Evolutionary conservation across 140 eudicot species (phyloP).

Genomic region (Ambrosia hybrid): DNA sequence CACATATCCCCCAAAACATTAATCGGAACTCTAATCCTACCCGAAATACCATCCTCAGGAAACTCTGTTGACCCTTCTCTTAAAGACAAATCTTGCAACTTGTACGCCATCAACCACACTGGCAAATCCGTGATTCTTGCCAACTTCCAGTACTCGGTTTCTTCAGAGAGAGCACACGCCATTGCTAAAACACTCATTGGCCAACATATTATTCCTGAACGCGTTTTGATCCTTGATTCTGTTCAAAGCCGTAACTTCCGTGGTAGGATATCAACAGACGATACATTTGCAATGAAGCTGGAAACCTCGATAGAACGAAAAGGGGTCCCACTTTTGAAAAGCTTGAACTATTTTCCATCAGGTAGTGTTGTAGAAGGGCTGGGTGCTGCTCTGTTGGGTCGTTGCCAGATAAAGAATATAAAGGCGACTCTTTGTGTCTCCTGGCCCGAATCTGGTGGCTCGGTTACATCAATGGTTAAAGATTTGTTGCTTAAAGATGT

Average conservation of each 20-base stretch:
- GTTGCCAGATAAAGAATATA: conserved; percentile 70
- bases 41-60: conserved; percentile 81
- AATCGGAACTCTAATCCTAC: conserved; percentile 80
- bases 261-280: conserved; percentile 81
- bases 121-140: conserved; percentile 53
- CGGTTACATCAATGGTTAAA: conserved; percentile 50
- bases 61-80: conserved; percentile 63
- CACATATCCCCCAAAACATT: conserved; percentile 64
- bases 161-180: conserved; percentile 70
- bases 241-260: conserved; percentile 77
- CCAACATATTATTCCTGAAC: conserved; percentile 59
- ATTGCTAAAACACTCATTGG: conserved; percentile 71
- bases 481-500: conserved; percentile 57
- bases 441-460: conserved; percentile 80
- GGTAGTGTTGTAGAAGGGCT: conserved; percentile 92
- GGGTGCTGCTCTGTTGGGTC: conserved; percentile 83
- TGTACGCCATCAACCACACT: conserved; percentile 54
- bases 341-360: conserved; percentile 66
- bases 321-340: conserved; percentile 46
- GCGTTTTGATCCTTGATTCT: conserved; percentile 76
- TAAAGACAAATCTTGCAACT: conserved; percentile 78
- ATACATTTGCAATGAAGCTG: conserved; percentile 75
- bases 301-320: conserved; percentile 63
- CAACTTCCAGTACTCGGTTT: conserved; percentile 57
- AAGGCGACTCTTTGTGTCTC: conserved; percentile 69